These are phyloP conservation scores for Parmales sp. DNA, from an alignment of 108 stramenopile species.

Conservation along the genomic window DNA sequence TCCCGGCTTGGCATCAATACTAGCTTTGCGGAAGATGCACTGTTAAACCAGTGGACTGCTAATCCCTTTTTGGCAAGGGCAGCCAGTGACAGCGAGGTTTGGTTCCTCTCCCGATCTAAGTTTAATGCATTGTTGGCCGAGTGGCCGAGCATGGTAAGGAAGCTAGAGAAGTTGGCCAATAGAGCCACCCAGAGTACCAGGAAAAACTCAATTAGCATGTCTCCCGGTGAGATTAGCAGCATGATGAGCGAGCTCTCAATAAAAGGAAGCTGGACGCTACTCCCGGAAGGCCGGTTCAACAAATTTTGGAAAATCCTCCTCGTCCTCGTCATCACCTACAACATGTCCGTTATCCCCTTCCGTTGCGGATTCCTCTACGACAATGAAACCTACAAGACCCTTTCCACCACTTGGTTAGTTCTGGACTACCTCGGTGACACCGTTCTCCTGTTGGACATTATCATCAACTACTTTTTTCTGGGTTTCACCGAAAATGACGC, in stretches of 20 bases:
- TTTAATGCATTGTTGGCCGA: slow-evolving; percentile 29
- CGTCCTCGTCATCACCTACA: slow-evolving; percentile 27
- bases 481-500: slow-evolving; percentile 29
- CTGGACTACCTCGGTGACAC: slow-evolving; percentile 37
- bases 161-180: slow-evolving; percentile 11
- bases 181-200: neutral
- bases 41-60: slow-evolving; percentile 24
- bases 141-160: slow-evolving; percentile 24
- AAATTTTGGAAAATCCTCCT: slow-evolving; percentile 32
- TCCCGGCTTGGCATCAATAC: slow-evolving; percentile 21
- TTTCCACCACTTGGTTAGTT: slow-evolving; percentile 11
- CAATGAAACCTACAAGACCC: slow-evolving; percentile 16
- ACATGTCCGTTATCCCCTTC: slow-evolving; percentile 26
- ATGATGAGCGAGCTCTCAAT: no score
- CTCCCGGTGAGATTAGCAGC: neutral
- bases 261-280: no score
- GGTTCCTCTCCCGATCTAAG: slow-evolving; percentile 26
- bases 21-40: slow-evolving; percentile 36
- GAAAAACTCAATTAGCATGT: neutral
- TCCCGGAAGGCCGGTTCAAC: slow-evolving; percentile 30
- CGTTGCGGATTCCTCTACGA: slow-evolving; percentile 32
- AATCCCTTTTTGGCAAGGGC: slow-evolving; percentile 35
- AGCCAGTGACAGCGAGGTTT: slow-evolving; percentile 33
- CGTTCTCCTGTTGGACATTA: slow-evolving; percentile 25
- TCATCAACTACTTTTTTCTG: slow-evolving; percentile 22